Percentiles rank a stretch among this genome's conserved stretches.
These are phyloP conservation scores for Tricholoma sp. DNA, from an alignment of 768 basidiomycete genomes.

Conservation along the genomic window DNA sequence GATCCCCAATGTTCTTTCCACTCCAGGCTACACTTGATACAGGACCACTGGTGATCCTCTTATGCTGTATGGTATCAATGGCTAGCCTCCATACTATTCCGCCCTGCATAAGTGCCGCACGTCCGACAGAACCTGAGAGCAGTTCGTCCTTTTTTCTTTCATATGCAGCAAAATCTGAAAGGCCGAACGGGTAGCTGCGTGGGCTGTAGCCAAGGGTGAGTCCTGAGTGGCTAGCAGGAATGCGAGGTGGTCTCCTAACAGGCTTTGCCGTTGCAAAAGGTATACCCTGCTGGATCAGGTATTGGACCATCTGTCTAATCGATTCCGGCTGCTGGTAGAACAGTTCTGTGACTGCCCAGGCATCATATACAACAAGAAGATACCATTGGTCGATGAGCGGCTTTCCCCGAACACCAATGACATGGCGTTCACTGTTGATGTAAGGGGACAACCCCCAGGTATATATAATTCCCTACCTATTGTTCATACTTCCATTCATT, in stretches of 20 bases:
- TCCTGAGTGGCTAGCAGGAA: background rate
- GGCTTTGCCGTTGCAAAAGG: constrained; percentile 3
- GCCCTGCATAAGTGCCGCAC: background rate
- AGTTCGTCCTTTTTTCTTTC: background rate
- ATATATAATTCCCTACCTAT: too few species aligned
- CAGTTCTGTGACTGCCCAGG: constrained; percentile 1
- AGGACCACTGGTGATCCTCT: background rate
- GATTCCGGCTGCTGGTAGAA: background rate
- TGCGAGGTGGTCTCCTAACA: background rate
- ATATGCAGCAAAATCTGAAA: constrained; percentile 1
- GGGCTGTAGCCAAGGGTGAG: background rate
- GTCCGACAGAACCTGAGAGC: background rate
- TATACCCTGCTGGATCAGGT: background rate
- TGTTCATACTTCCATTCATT: too few species aligned
- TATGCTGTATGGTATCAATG: background rate
- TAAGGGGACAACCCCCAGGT: too few species aligned
- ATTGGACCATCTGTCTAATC: background rate
- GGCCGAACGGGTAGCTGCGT: background rate
- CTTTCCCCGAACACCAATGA: constrained; percentile 1
- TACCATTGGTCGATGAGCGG: constrained; percentile 6
- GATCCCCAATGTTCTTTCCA: background rate
- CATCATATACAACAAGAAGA: constrained; percentile 2
- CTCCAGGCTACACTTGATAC: background rate
- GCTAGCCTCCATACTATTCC: constrained; percentile 9
- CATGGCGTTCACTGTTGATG: background rate